Percentiles rank a stretch among this genome's conserved stretches.
phyloP scores from a whole-genome alignment of 2,329 filamentous ascomycete genomes.

The Xylariaceae sp. region DNA sequence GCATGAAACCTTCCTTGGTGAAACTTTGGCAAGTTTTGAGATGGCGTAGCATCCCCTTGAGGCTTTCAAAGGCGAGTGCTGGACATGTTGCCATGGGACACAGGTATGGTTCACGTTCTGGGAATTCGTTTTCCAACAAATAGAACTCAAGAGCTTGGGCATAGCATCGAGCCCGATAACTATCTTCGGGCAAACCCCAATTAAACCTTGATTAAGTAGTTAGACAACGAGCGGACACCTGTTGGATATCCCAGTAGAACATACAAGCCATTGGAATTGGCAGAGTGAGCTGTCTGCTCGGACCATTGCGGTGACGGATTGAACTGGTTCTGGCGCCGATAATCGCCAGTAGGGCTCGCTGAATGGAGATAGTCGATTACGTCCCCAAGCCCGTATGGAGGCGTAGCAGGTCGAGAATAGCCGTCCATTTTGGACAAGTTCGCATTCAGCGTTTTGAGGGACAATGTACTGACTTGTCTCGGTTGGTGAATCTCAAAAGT shows the following conservation, averaged over 20 bases:
- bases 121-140: slow-evolving; percentile 9
- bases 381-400: background rate
- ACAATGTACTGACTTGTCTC: background rate
- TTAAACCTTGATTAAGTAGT: slow-evolving; percentile 14
- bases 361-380: background rate
- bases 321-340: background rate
- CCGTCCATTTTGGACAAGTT: slow-evolving; percentile 1
- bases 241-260: background rate
- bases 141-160: slow-evolving; percentile 17
- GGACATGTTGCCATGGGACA: slow-evolving; percentile 19
- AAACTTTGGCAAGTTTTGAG: slow-evolving; percentile 19
- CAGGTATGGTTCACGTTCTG: background rate
- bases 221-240: background rate
- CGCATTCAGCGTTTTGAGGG: background rate
- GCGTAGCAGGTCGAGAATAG: background rate
- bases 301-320: background rate
- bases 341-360: background rate
- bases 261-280: slow-evolving; percentile 5
- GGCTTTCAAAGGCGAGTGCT: slow-evolving; percentile 5
- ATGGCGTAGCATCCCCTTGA: slow-evolving; percentile 20
- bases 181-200: slow-evolving; percentile 18
- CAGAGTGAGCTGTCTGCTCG: background rate
- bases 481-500: background rate
- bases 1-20: slow-evolving; percentile 13
- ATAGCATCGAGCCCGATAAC: slow-evolving; percentile 17